phyloP scores from a whole-genome alignment of 495 filamentous ascomycete species.

The Talaromyces nanjingensis region DNA sequence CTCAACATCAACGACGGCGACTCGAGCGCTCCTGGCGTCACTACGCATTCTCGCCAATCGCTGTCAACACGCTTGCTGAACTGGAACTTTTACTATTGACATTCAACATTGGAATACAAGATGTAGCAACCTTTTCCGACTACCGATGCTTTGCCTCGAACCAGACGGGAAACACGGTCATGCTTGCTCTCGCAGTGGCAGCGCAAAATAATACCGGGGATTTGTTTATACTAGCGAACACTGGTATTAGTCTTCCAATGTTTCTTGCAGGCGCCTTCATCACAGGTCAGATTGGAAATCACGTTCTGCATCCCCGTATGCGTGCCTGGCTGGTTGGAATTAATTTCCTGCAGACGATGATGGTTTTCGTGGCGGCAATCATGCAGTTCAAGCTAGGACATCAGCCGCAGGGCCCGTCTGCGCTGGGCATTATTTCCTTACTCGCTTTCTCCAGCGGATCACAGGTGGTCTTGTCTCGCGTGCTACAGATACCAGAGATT shows the following conservation, averaged over 20 bases:
- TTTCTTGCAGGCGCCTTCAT: constrained; percentile 48
- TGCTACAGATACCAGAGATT: constrained; percentile 53
- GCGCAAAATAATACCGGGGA: background rate
- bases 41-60: background rate
- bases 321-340: background rate
- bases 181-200: constrained; percentile 38
- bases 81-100: constrained; percentile 28
- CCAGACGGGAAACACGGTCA: constrained; percentile 58
- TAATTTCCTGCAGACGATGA: background rate
- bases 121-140: constrained; percentile 54
- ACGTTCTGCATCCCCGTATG: background rate
- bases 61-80: background rate
- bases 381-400: constrained; percentile 16
- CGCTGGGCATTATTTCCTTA: constrained; percentile 39
- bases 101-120: constrained; percentile 43
- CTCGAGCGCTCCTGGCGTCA: background rate
- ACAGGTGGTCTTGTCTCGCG: constrained; percentile 51
- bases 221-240: constrained; percentile 24
- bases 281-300: constrained; percentile 40
- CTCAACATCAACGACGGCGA: background rate
- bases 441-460: constrained; percentile 50
- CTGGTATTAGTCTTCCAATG: constrained; percentile 43
- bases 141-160: constrained; percentile 60
- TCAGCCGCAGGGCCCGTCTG: constrained; percentile 21
- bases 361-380: background rate